A percentile compares a stretch with the other conserved stretches of the same genome.
phyloP scores from a whole-genome alignment of 768 basidiomycete species.

The Pilatotrama ljubarskyi region DNA sequence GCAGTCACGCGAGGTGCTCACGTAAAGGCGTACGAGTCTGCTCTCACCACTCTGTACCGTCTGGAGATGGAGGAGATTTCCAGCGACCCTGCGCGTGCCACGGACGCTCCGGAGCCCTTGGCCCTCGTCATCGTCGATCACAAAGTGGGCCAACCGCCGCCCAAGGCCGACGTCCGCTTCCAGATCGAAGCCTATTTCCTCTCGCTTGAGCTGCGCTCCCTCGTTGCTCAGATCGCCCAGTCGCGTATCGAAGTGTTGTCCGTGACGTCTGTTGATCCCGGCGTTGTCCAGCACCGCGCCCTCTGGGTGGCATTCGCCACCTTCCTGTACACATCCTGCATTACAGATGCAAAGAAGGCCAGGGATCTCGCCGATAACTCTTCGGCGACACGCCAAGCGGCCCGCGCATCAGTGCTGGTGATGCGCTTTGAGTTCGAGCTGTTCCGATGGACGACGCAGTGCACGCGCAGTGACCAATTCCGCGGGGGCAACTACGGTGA shows the following conservation, averaged over 20 bases:
- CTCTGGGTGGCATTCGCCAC: constrained; percentile 26
- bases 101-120: constrained; percentile 28
- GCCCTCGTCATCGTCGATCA: constrained; percentile 32
- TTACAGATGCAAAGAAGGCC: constrained; percentile 29
- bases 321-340: constrained; percentile 31
- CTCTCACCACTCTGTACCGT: constrained; percentile 34
- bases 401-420: constrained; percentile 22
- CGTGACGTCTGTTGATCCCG: background rate
- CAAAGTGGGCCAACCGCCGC: constrained; percentile 36
- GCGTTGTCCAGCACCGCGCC: constrained; percentile 7
- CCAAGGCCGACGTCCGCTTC: constrained; percentile 37
- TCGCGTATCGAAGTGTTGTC: constrained; percentile 24
- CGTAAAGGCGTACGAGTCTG: constrained; percentile 35
- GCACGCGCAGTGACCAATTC: constrained; percentile 6
- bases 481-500: background rate
- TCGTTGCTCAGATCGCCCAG: constrained; percentile 34
- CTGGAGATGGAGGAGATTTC: constrained; percentile 29
- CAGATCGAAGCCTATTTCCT: constrained; percentile 37
- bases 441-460: constrained; percentile 27
- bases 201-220: constrained; percentile 37
- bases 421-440: constrained; percentile 31
- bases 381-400: constrained; percentile 32
- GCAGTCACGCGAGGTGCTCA: constrained; percentile 33
- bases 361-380: constrained; percentile 25
- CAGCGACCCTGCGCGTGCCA: constrained; percentile 20